Conservation (phyloP, 352 stramenopile species). For the Phytophthora brassicae region DNA sequence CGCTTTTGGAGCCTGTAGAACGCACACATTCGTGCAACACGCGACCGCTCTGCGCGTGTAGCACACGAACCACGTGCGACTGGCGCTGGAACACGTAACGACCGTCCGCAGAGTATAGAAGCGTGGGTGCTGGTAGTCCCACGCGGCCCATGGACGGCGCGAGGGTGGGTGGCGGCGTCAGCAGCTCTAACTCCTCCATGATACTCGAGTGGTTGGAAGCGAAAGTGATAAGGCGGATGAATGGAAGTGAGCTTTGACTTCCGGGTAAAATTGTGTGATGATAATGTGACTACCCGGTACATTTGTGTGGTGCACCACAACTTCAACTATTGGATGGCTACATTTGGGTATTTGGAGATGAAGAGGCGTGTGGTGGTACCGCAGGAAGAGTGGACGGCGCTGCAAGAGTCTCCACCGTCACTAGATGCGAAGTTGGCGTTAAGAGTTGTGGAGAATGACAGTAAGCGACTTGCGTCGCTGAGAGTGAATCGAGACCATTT, state of each 20-base stretch:
- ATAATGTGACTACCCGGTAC: too few relatives aligned
- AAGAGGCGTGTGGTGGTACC: conserved; percentile 57
- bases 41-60: conserved; percentile 71
- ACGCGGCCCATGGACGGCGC: background rate
- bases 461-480: conserved; percentile 37
- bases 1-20: conserved; percentile 11
- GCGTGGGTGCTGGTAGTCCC: conserved; percentile 22
- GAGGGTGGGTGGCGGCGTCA: conserved; percentile 27
- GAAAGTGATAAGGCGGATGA: background rate
- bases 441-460: conserved; percentile 13
- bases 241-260: conserved; percentile 22
- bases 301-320: conserved; percentile 8
- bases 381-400: conserved; percentile 31
- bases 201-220: background rate
- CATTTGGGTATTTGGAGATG: conserved; percentile 13
- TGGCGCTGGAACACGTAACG: conserved; percentile 83
- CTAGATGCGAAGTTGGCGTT: too few relatives aligned
- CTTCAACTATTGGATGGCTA: conserved; percentile 17
- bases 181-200: conserved; percentile 33
- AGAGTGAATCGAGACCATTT: conserved; percentile 54
- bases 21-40: conserved; percentile 75
- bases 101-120: conserved; percentile 67
- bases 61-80: conserved; percentile 68
- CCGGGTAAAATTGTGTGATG: background rate
- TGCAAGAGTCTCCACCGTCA: conserved; percentile 34